Percentiles rank a stretch among this genome's conserved stretches.
phyloP scores from a whole-genome alignment of 805 yeast species.

The Yarrowia phangngaensis region DNA sequence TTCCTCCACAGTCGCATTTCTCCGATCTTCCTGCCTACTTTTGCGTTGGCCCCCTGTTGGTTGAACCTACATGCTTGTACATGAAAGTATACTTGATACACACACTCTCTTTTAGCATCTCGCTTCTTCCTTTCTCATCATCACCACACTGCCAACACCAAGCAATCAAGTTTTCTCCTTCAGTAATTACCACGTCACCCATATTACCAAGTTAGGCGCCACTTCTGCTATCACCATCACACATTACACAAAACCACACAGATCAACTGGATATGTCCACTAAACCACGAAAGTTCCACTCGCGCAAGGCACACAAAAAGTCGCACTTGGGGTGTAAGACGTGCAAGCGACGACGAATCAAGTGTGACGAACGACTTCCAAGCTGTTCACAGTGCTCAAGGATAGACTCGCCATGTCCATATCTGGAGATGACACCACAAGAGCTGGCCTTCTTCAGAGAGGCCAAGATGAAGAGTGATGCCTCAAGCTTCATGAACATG shows the following conservation, averaged over 20 bases:
- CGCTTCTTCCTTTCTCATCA: too few species aligned
- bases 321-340: constrained; percentile 74
- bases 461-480: constrained; percentile 19
- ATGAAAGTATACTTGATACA: constrained; percentile 22
- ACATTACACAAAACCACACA: neutral
- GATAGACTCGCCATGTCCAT: constrained; percentile 49
- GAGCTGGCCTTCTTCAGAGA: constrained; percentile 41
- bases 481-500: constrained; percentile 23
- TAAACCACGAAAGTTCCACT: constrained; percentile 37
- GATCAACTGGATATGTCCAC: neutral
- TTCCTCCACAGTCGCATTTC: too few species aligned
- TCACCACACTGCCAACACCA: constrained; percentile 7
- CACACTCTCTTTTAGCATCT: constrained; percentile 17
- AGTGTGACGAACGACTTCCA: constrained; percentile 64
- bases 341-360: constrained; percentile 59
- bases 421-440: constrained; percentile 46
- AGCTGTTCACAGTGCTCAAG: constrained; percentile 53
- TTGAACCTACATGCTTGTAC: constrained; percentile 21
- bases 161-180: neutral
- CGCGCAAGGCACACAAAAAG: constrained; percentile 60
- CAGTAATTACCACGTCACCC: neutral
- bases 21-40: neutral
- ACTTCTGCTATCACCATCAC: neutral
- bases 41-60: constrained; percentile 4
- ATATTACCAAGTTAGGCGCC: neutral